Evolutionary conservation across 176 grass and related monocot genomes (phyloP).

Genomic region (Rhynchospora pubera): DNA sequence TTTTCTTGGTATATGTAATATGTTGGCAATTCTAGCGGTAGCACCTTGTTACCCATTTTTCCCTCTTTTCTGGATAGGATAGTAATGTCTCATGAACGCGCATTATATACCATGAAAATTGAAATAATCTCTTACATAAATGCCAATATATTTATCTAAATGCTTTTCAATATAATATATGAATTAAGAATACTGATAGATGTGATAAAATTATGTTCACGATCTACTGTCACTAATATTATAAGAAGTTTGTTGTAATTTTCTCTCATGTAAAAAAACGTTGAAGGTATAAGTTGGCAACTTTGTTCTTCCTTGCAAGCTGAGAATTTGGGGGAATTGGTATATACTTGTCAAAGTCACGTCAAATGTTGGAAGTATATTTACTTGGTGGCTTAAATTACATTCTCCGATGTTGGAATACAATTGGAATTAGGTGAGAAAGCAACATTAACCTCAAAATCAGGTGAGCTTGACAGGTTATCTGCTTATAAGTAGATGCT

Average conservation of each 20-base stretch:
- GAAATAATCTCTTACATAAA: background rate
- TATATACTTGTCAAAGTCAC: background rate
- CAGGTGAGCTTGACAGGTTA: conserved; percentile 1
- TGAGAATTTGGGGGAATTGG: background rate
- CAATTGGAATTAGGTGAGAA: background rate
- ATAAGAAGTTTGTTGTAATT: too few relatives aligned
- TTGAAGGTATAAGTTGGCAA: background rate
- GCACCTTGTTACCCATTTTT: too few relatives aligned
- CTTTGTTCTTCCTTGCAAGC: background rate
- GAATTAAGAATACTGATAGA: background rate
- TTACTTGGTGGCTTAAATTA: background rate
- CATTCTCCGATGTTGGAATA: background rate
- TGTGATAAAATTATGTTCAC: background rate
- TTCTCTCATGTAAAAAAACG: too few relatives aligned
- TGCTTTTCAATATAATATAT: background rate
- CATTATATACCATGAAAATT: background rate
- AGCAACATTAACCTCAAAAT: background rate
- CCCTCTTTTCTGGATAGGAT: too few relatives aligned
- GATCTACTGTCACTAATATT: background rate
- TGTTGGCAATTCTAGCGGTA: too few relatives aligned
- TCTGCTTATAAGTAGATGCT: background rate
- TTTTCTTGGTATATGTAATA: too few relatives aligned
- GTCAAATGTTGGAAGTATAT: background rate
- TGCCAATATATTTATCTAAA: background rate
- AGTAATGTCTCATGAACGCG: background rate